Evolutionary conservation across 768 basidiomycete genomes (phyloP), one percentile per base, ranked within the genome.

Genomic region (Phlegmacium glaucopus): DNA sequence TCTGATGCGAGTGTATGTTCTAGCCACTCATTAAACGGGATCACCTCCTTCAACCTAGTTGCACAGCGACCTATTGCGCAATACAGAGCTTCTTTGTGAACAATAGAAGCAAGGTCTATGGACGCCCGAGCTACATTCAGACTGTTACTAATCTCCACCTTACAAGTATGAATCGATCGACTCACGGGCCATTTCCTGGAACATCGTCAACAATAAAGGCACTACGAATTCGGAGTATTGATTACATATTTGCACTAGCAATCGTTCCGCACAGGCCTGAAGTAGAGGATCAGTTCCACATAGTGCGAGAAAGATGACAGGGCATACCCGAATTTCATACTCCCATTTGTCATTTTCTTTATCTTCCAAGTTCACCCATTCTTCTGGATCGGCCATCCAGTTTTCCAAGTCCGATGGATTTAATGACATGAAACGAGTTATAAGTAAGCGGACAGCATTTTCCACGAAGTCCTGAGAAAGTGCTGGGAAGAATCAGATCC

Each of bases 251-350:
- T 87, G 83, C 72, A 93, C 81, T 17, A 97, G 72, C 18, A 97
- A 89, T n/a, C 93, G 78, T 67, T 97, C 94, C 39, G 89, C 90
- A 59, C 94, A 95, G 1, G 94, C 85, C 95, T 97, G 49, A 30
- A 42, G 39, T 27, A 28, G 30, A 12, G n/a, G 47, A 17, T 32
- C 36, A 41, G 32, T 16, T 40, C 34, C 42, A 22, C 34, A 32
- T 38, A 25, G 36, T 28, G 44, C 17, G 28, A 26, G 34, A 13
- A 41, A 18, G 32, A n/a, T 30, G 26, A 29, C 15, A n/a, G 50
- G 17, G 47, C 85, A 25, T 58, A 95, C 94, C 53, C 95, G 77
- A 49, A 96, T 80, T 57, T 95, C 92, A 58, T 79, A 97, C 57
- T 94, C 87, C 94, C 94, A 97, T 48, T 89, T 82, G 32, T 94